These are phyloP conservation scores for Phytopythium cucurbitacearum DNA, from an alignment of 352 stramenopile genomes.

Conservation along the genomic window DNA sequence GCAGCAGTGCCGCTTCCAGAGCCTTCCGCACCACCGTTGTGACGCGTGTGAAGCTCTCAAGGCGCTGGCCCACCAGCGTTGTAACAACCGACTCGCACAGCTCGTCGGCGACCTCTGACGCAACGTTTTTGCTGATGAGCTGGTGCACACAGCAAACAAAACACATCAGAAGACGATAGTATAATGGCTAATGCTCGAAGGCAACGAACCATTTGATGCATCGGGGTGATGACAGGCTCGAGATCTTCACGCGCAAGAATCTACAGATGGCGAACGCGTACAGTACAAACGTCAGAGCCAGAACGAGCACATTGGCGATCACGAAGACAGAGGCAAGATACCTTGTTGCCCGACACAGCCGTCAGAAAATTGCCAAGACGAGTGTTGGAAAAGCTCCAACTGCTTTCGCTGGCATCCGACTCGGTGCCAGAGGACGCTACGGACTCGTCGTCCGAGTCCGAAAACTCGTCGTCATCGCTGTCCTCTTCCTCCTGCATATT, in stretches of 20 bases:
- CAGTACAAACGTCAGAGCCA: not conserved
- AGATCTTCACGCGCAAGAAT: constrained; percentile 93
- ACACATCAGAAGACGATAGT: not conserved
- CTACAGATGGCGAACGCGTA: constrained; percentile 6
- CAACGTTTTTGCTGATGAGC: constrained; percentile 97
- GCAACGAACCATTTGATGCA: constrained; percentile 85
- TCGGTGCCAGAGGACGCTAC: constrained; percentile 60
- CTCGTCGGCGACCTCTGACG: constrained; percentile 92
- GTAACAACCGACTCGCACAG: constrained; percentile 94
- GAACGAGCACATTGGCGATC: not conserved
- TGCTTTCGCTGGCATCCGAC: constrained; percentile 49
- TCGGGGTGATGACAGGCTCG: constrained; percentile 88
- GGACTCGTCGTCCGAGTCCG: constrained; percentile 72
- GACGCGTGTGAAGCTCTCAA: constrained; percentile 91
- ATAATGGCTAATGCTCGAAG: not conserved
- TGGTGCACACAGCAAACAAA: constrained; percentile 18
- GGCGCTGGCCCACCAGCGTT: constrained; percentile 93
- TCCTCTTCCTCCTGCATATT: constrained; percentile 50
- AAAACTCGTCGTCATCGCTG: constrained; percentile 60
- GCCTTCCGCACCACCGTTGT: constrained; percentile 94
- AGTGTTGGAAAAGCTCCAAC: constrained; percentile 82
- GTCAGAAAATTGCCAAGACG: constrained; percentile 80
- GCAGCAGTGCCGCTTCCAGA: constrained; percentile 91
- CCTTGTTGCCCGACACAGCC: constrained; percentile 86
- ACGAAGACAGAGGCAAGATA: not conserved